phyloP scores from a whole-genome alignment of 176 grass and related monocot genomes.

The Ensete ventricosum region DNA sequence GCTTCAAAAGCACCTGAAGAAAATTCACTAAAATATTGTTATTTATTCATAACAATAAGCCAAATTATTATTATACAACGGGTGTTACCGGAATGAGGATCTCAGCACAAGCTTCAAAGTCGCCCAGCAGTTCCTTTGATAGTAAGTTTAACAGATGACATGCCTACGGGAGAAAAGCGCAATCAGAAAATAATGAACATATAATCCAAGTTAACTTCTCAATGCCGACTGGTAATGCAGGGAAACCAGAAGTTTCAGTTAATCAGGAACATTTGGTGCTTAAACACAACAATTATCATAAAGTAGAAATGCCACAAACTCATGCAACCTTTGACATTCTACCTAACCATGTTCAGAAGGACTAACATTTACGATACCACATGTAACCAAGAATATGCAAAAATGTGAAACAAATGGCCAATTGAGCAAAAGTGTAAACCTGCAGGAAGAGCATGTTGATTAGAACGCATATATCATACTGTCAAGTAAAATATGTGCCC shows the following conservation, averaged over 20 bases:
- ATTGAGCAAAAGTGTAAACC: background rate
- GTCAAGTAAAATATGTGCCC: background rate
- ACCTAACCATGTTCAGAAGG: background rate
- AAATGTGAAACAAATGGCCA: background rate
- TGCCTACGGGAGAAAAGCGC: slow-evolving; percentile 28
- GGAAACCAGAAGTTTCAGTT: background rate
- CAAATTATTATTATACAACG: background rate
- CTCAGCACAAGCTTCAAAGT: slow-evolving; percentile 80
- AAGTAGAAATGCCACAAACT: background rate
- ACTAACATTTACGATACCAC: background rate
- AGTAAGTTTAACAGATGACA: slow-evolving; percentile 83
- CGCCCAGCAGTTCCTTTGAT: slow-evolving; percentile 90
- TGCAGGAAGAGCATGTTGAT: background rate
- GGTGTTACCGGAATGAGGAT: slow-evolving; percentile 62
- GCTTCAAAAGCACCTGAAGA: slow-evolving; percentile 84
- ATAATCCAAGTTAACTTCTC: no score
- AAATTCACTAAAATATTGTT: slow-evolving; percentile 15
- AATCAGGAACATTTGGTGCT: background rate
- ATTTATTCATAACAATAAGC: slow-evolving; percentile 13
- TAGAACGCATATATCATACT: background rate
- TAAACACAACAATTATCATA: background rate
- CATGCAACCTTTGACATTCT: background rate
- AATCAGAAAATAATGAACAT: background rate
- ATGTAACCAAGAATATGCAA: background rate
- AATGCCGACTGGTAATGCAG: no score